A percentile compares a stretch with the other conserved stretches of the same genome.
These are phyloP conservation scores for Symbiodinium pilosum DNA, from an alignment of 73 alveolate species.

Conservation along the genomic window DNA sequence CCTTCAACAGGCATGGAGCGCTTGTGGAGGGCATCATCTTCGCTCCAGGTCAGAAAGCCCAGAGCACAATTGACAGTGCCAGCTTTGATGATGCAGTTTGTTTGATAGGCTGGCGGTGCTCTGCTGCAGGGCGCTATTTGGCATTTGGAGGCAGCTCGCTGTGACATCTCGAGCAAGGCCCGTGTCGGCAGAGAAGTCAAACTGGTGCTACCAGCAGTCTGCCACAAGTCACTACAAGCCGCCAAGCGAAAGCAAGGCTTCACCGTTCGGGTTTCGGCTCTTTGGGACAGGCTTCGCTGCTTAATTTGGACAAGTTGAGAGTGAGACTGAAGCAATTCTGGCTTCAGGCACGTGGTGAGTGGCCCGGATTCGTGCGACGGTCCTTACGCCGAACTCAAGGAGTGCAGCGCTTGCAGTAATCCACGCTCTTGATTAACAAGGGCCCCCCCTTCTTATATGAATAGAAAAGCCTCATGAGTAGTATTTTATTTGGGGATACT, in stretches of 20 bases:
- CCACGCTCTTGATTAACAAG: no score
- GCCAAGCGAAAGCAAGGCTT: no score
- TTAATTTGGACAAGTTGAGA: no score
- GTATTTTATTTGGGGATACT: no score
- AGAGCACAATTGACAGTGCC: no score
- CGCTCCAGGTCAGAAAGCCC: background rate
- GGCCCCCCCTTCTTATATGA: no score
- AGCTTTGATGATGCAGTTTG: no score
- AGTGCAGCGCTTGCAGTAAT: background rate
- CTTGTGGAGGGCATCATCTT: background rate
- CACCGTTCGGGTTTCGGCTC: background rate
- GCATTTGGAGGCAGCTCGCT: background rate
- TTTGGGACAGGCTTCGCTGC: background rate
- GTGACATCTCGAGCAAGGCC: constrained; percentile 3
- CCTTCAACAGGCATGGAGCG: background rate
- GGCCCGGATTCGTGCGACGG: background rate
- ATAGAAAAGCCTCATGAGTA: no score
- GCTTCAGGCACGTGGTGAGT: background rate
- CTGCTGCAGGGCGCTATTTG: background rate
- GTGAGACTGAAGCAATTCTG: background rate
- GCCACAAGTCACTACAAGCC: no score
- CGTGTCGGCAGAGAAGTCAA: no score
- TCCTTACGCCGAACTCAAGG: background rate
- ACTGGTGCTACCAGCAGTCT: no score
- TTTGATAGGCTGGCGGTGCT: constrained; percentile 21